Base-by-base conservation (phyloP, 129 eudicot genomes). In the Tanacetum coccineum region DNA sequence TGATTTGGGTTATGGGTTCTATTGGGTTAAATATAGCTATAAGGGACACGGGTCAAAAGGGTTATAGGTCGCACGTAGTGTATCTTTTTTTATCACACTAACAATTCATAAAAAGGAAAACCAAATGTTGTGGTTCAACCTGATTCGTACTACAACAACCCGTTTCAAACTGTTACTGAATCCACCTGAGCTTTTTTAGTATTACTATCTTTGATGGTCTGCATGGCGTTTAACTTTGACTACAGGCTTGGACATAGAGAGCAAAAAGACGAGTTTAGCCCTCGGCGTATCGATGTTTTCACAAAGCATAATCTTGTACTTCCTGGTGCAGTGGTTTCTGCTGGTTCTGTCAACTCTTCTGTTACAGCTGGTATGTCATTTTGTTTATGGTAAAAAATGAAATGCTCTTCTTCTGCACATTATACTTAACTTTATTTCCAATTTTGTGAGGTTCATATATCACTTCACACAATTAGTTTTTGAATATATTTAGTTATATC, bases 161-260 rank as follows among this genome's bases (percentile, higher is more conserved):
- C 9, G 40, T 36, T 36, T 36, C 40, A 36, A 36, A 36, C 9
- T 36, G 40, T 36, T 36, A 5, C 40, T 6, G 40, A 36, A 36
- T 36, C 40, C 9, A 36, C 40, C 9, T 36, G 25, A 10, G 47
- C 48, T 30, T 57, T 66, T 52, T 36, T 4, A 56, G 22, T 12
- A 18, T 19, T 65, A 54, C 2, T 13, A 22, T 9, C 42, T 25
- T 12, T 51, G 12, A 17, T 52, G 2, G n/a, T 55, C 55, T 59
- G 15, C 22, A 42, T 18, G 49, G 40, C 9, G 4, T 42, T 57
- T 26, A 19, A n/a, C 64, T 17, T 54, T 67, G 53, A 25, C 46
- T 15, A 25, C 72, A 93, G 96, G 85, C 95, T 93, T 59, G 99
- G 99, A 14, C 96, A 93, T 75, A 75, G 90, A 78, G 96, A 93